Evolutionary conservation across 2,329 filamentous ascomycete species (phyloP).

Genomic region (Pestalotiopsis sp.): DNA sequence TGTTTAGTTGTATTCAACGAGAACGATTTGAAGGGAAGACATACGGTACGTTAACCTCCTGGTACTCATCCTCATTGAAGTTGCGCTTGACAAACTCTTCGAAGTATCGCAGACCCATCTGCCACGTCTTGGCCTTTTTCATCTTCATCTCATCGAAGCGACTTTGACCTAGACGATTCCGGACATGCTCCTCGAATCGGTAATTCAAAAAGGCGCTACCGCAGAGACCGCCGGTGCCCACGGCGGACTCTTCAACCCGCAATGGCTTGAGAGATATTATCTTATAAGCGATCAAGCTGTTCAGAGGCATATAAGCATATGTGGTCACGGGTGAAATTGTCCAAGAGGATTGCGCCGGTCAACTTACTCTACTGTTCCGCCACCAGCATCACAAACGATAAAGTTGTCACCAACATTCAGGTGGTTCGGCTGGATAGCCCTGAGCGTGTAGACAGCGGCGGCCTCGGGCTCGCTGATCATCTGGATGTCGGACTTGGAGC

Average conservation of each 20-base stretch:
- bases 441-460: conserved; percentile 78
- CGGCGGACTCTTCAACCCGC: conserved; percentile 76
- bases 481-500: conserved; percentile 68
- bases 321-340: not conserved
- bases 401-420: conserved; percentile 70
- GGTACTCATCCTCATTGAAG: conserved; percentile 77
- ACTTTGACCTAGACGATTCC: conserved; percentile 65
- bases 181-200: conserved; percentile 77
- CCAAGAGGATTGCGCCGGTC: not conserved
- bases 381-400: conserved; percentile 64
- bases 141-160: conserved; percentile 75
- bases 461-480: conserved; percentile 83
- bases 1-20: not conserved
- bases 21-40: conserved; percentile 27
- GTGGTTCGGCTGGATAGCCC: conserved; percentile 77
- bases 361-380: conserved; percentile 68
- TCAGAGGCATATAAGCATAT: conserved; percentile 15
- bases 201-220: conserved; percentile 82
- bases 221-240: conserved; percentile 77
- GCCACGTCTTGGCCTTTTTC: conserved; percentile 80
- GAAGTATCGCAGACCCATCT: conserved; percentile 77
- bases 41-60: conserved; percentile 76
- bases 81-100: conserved; percentile 86
- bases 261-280: conserved; percentile 75
- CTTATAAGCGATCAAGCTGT: conserved; percentile 75